Evolutionary conservation across 2,329 filamentous ascomycete genomes (phyloP).

Genomic region (Penicillium italicum): DNA sequence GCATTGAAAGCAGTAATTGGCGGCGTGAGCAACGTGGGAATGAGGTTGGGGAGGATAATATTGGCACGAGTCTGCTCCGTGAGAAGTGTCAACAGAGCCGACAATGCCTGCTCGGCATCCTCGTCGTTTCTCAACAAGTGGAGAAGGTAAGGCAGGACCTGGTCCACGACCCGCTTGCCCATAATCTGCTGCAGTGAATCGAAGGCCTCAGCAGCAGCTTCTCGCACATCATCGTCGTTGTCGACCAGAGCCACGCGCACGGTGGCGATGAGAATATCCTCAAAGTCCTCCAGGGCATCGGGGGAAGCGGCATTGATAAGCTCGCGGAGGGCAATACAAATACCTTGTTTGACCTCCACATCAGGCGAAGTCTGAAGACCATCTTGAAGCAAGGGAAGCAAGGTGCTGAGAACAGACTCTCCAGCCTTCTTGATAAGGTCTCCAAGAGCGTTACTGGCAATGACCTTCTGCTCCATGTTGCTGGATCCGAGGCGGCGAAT

Average conservation of each 20-base stretch:
- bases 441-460: constrained; percentile 93
- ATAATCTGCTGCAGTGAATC: constrained; percentile 90
- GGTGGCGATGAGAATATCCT: constrained; percentile 91
- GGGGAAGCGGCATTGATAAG: constrained; percentile 84
- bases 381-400: constrained; percentile 89
- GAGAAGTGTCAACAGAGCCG: constrained; percentile 86
- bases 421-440: constrained; percentile 97
- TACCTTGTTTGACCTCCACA: constrained; percentile 91
- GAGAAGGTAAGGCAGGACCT: constrained; percentile 88
- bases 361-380: constrained; percentile 84
- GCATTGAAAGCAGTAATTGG: constrained; percentile 95
- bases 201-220: constrained; percentile 95
- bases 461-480: constrained; percentile 98
- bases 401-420: constrained; percentile 80
- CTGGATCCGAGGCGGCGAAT: constrained; percentile 90
- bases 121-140: constrained; percentile 81
- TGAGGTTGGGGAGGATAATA: constrained; percentile 92
- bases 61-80: constrained; percentile 93
- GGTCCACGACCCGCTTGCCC: constrained; percentile 90
- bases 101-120: constrained; percentile 85
- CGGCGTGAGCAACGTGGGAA: constrained; percentile 84
- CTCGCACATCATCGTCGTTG: constrained; percentile 80
- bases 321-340: constrained; percentile 92
- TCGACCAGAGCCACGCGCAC: constrained; percentile 91
- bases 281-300: constrained; percentile 87